phyloP scores from a whole-genome alignment of 2,329 filamentous ascomycete genomes.

The Alternaria conjuncta region DNA sequence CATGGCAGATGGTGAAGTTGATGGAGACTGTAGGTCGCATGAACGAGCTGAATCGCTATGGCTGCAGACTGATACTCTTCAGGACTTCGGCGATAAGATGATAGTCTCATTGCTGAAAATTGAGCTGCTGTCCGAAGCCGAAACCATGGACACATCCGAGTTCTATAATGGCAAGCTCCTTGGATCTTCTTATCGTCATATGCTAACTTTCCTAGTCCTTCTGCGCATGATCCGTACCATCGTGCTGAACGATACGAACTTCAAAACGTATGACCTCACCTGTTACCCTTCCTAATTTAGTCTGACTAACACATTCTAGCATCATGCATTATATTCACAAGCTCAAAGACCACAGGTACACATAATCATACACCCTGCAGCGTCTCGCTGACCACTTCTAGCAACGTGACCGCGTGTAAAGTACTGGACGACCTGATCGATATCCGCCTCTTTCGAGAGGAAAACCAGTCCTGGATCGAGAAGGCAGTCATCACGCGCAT shows the following conservation, averaged over 20 bases:
- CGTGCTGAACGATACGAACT: conserved; percentile 66
- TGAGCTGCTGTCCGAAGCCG: conserved; percentile 64
- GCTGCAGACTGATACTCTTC: neutral
- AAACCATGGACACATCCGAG: conserved; percentile 44
- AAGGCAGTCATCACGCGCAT: conserved; percentile 71
- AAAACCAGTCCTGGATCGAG: conserved; percentile 68
- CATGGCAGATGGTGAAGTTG: conserved; percentile 63
- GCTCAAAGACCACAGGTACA: conserved; percentile 56
- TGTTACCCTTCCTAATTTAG: neutral
- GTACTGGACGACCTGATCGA: conserved; percentile 70
- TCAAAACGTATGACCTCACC: conserved; percentile 59
- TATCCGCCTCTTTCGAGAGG: conserved; percentile 60
- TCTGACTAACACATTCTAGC: conserved; percentile 24
- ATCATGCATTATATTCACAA: conserved; percentile 72
- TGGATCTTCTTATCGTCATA: neutral
- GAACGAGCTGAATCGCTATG: no score
- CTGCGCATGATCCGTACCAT: conserved; percentile 66
- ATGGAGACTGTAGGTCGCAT: conserved; percentile 58
- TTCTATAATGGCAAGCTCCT: conserved; percentile 50
- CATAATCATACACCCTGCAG: neutral
- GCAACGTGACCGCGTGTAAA: conserved; percentile 48
- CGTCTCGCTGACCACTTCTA: conserved; percentile 21
- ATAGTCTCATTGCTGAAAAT: conserved; percentile 72
- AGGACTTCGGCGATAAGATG: conserved; percentile 67
- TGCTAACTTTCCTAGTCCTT: conserved; percentile 56